These are phyloP conservation scores for Prillingera fragicola DNA, from an alignment of 1,284 basidiomycete genomes.

Conservation along the genomic window DNA sequence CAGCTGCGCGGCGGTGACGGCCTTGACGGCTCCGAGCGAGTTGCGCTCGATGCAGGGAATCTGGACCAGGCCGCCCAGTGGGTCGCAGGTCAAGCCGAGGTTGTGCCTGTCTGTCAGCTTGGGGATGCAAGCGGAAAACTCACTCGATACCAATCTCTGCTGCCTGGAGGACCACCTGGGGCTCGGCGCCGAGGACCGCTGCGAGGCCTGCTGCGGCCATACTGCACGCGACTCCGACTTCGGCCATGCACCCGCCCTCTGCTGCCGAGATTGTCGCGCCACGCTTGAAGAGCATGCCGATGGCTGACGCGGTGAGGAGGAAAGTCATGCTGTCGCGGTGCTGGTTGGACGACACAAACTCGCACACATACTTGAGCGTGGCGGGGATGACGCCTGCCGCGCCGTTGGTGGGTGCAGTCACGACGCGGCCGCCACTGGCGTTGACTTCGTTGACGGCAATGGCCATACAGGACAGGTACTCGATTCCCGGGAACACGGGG, in stretches of 20 bases:
- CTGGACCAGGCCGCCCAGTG: conserved; percentile 75
- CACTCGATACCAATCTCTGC: conserved; percentile 85
- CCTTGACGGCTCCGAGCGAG: conserved; percentile 64
- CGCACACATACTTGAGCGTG: conserved; percentile 51
- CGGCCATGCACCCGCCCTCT: conserved; percentile 64
- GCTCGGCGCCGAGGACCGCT: conserved; percentile 79
- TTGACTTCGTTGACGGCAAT: conserved; percentile 81
- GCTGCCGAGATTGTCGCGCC: conserved; percentile 95
- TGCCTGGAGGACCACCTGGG: conserved; percentile 57
- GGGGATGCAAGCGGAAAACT: background rate
- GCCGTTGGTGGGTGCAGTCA: conserved; percentile 69
- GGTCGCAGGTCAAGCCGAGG: conserved; percentile 84
- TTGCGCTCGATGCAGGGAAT: conserved; percentile 80
- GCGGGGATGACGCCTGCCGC: conserved; percentile 80
- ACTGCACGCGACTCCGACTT: conserved; percentile 46
- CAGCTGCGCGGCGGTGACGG: conserved; percentile 85
- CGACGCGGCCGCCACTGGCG: conserved; percentile 84
- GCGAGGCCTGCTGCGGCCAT: conserved; percentile 74
- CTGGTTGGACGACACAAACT: conserved; percentile 33
- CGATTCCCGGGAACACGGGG: conserved; percentile 73
- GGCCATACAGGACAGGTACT: conserved; percentile 87
- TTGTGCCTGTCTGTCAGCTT: conserved; percentile 62
- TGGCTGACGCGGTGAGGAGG: conserved; percentile 72
- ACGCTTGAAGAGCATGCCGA: conserved; percentile 96
- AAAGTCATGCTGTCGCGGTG: conserved; percentile 64